Evolutionary conservation across 73 alveolate species (phyloP), one percentile per base, ranked within the genome.

Genomic region (Vitrella brassicaformis): DNA sequence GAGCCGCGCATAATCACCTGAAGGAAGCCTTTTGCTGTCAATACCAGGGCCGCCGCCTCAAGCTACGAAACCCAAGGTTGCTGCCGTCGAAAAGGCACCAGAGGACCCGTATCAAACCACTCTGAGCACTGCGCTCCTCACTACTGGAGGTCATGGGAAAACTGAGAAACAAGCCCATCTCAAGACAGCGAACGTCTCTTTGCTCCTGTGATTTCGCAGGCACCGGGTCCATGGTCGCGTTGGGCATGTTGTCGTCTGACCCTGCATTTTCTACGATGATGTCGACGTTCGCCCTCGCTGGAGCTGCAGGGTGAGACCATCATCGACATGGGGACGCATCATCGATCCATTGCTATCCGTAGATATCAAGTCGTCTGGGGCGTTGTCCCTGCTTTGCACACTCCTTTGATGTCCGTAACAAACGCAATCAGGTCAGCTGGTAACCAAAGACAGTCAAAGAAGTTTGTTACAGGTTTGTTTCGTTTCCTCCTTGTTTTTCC

Each of bases 371-470:
- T 81, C 0, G 92, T 89, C 64, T 89, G 96, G 96, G 92, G 92
- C 28, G 96, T 89, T 18, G 72, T 90, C 22, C 96, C 92, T 10
- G 93, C 96, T 27, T 71, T 89, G 39, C 96, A 89, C 81, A 82
- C 94, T 19, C 96, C 96, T 18, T 32, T 89, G 78, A 89, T 89
- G 96, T 86, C 93, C 31, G 91, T 89, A 71, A 89, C 96, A 70
- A 89, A 89, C 68, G 96, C 96, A 27, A 86, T 89, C 68, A 87
- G 93, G n/a, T n/a, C n/a, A n/a, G n/a, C n/a, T n/a, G n/a, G n/a
- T n/a, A n/a, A n/a, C n/a, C n/a, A 45, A 82, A 83, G 66, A 86
- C 71, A 31, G 81, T 72, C 0, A 45, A 45, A 45, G 9, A 9
- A 10, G 78, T 9, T 10, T 45, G 19, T 45, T 45, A 9, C 9